These are phyloP conservation scores for Parsonsia alboflavescens DNA, from an alignment of 257 asterid genomes.

Conservation along the genomic window DNA sequence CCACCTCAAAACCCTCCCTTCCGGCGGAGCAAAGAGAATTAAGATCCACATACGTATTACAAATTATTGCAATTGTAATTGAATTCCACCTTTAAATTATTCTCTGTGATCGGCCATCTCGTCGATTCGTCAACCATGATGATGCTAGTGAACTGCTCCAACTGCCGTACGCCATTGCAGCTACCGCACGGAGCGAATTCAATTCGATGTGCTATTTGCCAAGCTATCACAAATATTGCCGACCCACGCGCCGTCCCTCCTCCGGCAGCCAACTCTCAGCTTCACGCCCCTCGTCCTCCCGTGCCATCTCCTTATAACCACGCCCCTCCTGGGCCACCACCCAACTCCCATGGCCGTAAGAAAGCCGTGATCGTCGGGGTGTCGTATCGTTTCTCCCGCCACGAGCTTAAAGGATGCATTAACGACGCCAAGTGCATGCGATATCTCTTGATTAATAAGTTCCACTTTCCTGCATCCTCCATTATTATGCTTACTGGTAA, in stretches of 20 bases:
- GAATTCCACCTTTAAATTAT: not conserved
- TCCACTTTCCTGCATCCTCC: conserved; percentile 80
- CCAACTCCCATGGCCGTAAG: conserved; percentile 73
- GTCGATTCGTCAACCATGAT: conserved; percentile 28
- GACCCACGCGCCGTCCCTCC: conserved; percentile 61
- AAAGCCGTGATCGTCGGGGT: conserved; percentile 93
- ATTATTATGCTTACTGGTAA: conserved; percentile 88
- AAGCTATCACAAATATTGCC: conserved; percentile 59
- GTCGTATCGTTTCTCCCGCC: conserved; percentile 65
- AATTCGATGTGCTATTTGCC: conserved; percentile 87
- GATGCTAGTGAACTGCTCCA: conserved; percentile 70
- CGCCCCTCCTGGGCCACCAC: conserved; percentile 71
- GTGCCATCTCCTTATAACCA: conserved; percentile 58
- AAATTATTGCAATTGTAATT: too few relatives aligned
- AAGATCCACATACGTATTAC: not conserved
- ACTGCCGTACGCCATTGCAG: conserved; percentile 67
- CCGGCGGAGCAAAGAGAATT: not conserved
- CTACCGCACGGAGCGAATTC: conserved; percentile 82
- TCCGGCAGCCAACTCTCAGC: conserved; percentile 17
- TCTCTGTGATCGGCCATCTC: not conserved
- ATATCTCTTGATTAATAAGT: conserved; percentile 63
- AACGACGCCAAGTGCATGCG: conserved; percentile 97
- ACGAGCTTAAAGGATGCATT: conserved; percentile 90
- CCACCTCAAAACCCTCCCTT: not conserved
- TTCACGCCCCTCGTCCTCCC: conserved; percentile 22